Evolutionary conservation across 73 alveolate species (phyloP), one percentile per base, ranked within the genome.

Genomic region (Paramecium octaurelia): DNA sequence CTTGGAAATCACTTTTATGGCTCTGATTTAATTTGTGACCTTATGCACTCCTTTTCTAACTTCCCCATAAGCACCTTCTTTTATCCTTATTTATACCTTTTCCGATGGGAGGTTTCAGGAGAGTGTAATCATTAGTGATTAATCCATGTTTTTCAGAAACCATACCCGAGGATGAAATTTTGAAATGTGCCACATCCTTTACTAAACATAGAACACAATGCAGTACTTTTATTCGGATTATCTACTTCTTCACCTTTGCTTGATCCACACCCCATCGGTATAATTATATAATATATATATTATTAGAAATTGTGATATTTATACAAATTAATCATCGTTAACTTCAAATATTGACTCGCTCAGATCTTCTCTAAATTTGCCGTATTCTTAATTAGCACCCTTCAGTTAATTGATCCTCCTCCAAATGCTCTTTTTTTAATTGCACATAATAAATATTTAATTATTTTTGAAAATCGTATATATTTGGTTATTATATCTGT

Each of bases 51-150:
- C 95, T 90, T 93, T 95, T 44, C 95, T 92, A 20, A 95, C 97
- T 73, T 95, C 96, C 12, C 97, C 97, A 93, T 86, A 95, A 14
- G 97, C 97, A n/a, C 97, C 97, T 89, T 70, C 8, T 86, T 4
- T 58, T 3, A 16, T 54, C 24, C 23, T 23, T 35, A 18, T 4
- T 8, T 29, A 6, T 89, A 89, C 94, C 94, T 48, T 89, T 89
- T 89, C 94, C 94, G 35, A 89, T 34, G 23, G 94, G 94, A 11
- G 94, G 94, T 48, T 89, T 89, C 85, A 89, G 42, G 20, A 89
- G 60, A 42, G 76, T 40, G 35, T 89, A 89, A 89, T 89, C 94
- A 24, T 89, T 40, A 8, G 92, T 42, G 27, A 89, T 89, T 40
- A 58, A 46, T 20, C 94, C 94, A 42, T 70, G 50, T 54, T 89